Conservation (phyloP, 2,329 filamentous ascomycete species). For the Dichotomopilus funicola region DNA sequence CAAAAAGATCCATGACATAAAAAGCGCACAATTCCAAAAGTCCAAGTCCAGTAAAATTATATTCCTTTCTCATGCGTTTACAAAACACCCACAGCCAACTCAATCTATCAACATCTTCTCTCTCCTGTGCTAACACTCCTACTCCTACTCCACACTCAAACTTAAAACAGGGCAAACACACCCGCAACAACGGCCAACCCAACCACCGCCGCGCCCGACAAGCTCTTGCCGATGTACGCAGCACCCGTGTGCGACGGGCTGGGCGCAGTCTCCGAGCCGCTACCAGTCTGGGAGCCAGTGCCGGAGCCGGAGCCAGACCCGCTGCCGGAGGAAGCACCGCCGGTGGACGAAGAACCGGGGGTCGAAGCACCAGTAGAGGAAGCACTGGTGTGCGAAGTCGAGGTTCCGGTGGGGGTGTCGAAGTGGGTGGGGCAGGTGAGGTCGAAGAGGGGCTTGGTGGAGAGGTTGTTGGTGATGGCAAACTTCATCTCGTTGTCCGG, state of each 20-base stretch:
- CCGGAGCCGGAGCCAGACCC: constrained; percentile 15
- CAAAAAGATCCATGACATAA: not conserved
- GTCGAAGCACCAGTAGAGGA: constrained; percentile 17
- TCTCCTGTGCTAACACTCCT: too few relatives aligned
- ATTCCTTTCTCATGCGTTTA: not conserved
- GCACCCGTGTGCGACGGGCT: not conserved
- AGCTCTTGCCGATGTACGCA: constrained; percentile 12
- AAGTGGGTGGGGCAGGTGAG: constrained; percentile 45
- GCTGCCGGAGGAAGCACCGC: constrained; percentile 1
- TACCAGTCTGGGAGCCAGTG: constrained; percentile 1
- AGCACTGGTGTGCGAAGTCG: constrained; percentile 15
- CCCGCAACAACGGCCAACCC: constrained; percentile 21
- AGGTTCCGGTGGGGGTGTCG: constrained; percentile 28
- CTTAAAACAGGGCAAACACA: constrained; percentile 23
- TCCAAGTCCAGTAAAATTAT: not conserved
- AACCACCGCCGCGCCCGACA: constrained; percentile 16
- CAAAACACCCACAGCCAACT: not conserved
- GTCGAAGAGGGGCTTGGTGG: constrained; percentile 45
- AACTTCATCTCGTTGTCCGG: constrained; percentile 54
- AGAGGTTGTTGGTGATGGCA: constrained; percentile 48
- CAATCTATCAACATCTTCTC: too few relatives aligned
- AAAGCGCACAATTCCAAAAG: not conserved
- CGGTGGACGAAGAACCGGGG: constrained; percentile 17
- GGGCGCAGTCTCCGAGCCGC: not conserved
- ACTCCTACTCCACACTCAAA: too few relatives aligned